Base-by-base conservation (phyloP, 2,329 filamentous ascomycete genomes). In the Colletotrichum truncatum region DNA sequence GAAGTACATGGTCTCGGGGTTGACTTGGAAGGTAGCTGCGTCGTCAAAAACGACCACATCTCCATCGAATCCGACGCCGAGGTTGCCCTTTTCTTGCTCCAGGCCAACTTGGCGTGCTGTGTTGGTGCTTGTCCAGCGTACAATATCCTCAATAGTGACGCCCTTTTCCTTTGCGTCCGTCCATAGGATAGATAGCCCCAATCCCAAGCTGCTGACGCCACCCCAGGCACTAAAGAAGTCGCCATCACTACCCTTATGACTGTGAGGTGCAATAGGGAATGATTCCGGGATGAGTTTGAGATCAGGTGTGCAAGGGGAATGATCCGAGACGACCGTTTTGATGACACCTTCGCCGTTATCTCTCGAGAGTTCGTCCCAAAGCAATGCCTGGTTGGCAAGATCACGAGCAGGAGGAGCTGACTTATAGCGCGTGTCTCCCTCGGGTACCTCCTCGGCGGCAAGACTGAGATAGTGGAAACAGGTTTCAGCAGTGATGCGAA, bases 171-270 rank as follows among this genome's bases (percentile, higher is more conserved):
- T 83, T 25, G 92, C 86, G 45, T 93, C 89, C 0, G 93, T 94
- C 89, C 94, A 91, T 5, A 99, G 85, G 69, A 99, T 97, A 6
- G 93, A 93, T 4, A 99, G 85, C 1, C 96, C 96, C 1, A 99
- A 87, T 0, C 96, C 96, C n/a, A 99, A 94, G 6, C 92, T 96
- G 3, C 93, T 95, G 73, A 99, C 97, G 16, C 96, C 96, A 56
- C 96, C 96, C 96, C 96, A 99, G 1, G 94, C 94, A 4, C 91
- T 89, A 80, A 98, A 95, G 84, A 98, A 98, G 80, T 98, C 93
- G 38, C 95, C 45, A 39, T 70, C 73, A 39, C 75, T 64, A 68
- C 71, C 57, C 18, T 12, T 16, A 9, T 55, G 45, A n/a, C 26
- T 38, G 55, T 63, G 74, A 74, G 64, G 72, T 9, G 45, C 45